A percentile compares a stretch with the other conserved stretches of the same genome.
Conservation (phyloP, 2,329 filamentous ascomycete genomes). For the Scleromitrula shiraiana region DNA sequence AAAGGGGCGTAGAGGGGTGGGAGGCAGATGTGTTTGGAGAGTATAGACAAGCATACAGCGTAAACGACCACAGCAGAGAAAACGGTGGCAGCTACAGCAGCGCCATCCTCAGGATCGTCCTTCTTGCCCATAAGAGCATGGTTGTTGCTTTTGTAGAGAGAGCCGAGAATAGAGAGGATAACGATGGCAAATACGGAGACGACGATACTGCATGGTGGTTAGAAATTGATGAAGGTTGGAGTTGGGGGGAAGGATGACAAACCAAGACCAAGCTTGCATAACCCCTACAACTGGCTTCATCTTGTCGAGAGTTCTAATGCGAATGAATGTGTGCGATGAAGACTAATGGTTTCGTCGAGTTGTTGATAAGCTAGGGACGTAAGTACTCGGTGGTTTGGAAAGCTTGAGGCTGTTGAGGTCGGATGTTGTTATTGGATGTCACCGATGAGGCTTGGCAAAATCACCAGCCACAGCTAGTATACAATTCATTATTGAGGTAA, state of each 20-base stretch:
- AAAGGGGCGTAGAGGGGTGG: not conserved
- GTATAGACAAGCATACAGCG: conserved; percentile 63
- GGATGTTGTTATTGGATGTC: no score
- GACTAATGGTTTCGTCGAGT: no score
- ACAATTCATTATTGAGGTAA: no score
- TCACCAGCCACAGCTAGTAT: no score
- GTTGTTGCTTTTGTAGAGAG: conserved; percentile 71
- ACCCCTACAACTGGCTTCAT: conserved; percentile 96
- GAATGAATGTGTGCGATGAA: no score
- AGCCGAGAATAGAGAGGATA: conserved; percentile 54
- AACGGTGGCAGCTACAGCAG: conserved; percentile 73
- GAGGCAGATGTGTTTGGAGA: no score
- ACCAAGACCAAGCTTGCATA: conserved; percentile 95
- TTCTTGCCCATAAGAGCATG: conserved; percentile 75
- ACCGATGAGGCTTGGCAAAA: no score
- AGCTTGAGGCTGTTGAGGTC: no score
- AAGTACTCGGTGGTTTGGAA: no score
- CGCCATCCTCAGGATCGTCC: conserved; percentile 54
- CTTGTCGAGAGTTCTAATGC: conserved; percentile 12
- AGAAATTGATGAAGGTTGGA: conserved; percentile 4
- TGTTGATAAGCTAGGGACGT: no score
- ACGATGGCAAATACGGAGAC: conserved; percentile 58
- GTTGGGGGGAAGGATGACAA: conserved; percentile 30
- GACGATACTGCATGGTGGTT: conserved; percentile 52
- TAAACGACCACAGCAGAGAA: conserved; percentile 88